Evolutionary conservation across 352 stramenopile species (phyloP).

Genomic region (Pythium vanterpoolii): DNA sequence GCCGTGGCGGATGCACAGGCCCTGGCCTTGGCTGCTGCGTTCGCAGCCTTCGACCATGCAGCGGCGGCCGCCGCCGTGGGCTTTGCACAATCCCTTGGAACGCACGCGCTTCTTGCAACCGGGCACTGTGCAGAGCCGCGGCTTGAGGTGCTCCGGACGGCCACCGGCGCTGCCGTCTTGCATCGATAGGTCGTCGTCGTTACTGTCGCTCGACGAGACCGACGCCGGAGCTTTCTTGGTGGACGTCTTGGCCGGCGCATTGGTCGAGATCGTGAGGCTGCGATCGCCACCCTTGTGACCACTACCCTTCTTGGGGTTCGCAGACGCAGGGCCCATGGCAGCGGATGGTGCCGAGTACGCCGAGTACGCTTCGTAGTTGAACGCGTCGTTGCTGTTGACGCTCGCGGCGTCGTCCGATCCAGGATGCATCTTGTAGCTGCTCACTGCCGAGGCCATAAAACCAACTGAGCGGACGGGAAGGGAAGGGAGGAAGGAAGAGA

Average conservation of each 20-base stretch:
- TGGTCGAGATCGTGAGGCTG: conserved; percentile 19
- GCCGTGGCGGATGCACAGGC: conserved; percentile 86
- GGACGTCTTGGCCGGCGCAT: conserved; percentile 5
- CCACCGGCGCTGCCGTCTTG: conserved; percentile 6
- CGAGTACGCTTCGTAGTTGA: conserved; percentile 27
- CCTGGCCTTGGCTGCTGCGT: conserved; percentile 76
- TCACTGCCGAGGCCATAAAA: conserved; percentile 60
- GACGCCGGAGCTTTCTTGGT: conserved; percentile 12
- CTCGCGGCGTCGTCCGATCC: conserved; percentile 16
- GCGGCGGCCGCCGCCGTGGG: conserved; percentile 67
- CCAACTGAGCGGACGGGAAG: conserved; percentile 33
- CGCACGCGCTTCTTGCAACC: conserved; percentile 83
- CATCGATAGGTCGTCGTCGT: conserved; percentile 3
- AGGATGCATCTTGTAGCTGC: conserved; percentile 36
- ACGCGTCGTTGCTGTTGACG: conserved; percentile 15
- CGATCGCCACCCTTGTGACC: neutral
- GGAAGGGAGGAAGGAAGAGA: too few species aligned
- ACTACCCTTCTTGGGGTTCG: neutral
- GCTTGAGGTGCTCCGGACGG: conserved; percentile 69
- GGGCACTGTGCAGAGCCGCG: conserved; percentile 75
- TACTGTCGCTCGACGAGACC: conserved; percentile 7
- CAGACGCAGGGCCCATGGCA: neutral
- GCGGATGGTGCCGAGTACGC: conserved; percentile 9
- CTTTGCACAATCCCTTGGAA: conserved; percentile 84
- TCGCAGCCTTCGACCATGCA: conserved; percentile 84